Percentiles rank a stretch among this genome's conserved stretches.
phyloP scores from a whole-genome alignment of 2,329 filamentous ascomycete species.

The Colletotrichum plurivorum region DNA sequence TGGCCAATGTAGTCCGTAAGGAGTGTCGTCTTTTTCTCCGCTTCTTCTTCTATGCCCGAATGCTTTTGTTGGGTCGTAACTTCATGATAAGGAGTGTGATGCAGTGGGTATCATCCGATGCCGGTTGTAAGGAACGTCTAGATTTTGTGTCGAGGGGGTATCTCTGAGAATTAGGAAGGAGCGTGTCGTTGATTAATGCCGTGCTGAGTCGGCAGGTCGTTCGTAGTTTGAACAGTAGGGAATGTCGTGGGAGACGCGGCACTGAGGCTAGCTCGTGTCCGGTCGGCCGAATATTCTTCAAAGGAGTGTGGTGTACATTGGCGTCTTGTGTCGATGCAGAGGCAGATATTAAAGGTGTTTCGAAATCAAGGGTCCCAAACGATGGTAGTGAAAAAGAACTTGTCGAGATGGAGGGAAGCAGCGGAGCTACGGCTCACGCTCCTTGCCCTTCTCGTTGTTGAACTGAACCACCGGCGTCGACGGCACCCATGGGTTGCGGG shows the following conservation, averaged over 20 bases:
- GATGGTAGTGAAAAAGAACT: constrained; percentile 42
- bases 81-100: constrained; percentile 53
- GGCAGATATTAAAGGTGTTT: constrained; percentile 46
- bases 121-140: constrained; percentile 40
- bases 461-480: constrained; percentile 23
- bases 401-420: constrained; percentile 50
- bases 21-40: constrained; percentile 37
- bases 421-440: constrained; percentile 51
- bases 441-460: constrained; percentile 40
- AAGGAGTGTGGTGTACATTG: constrained; percentile 53
- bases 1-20: constrained; percentile 42
- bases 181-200: constrained; percentile 39
- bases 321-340: constrained; percentile 49
- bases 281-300: constrained; percentile 43
- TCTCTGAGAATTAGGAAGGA: constrained; percentile 53
- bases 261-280: constrained; percentile 44
- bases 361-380: constrained; percentile 41
- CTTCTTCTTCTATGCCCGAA: constrained; percentile 27
- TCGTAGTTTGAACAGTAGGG: constrained; percentile 48
- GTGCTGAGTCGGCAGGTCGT: constrained; percentile 21
- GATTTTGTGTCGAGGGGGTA: constrained; percentile 43
- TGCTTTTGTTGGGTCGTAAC: constrained; percentile 48
- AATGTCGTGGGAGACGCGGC: constrained; percentile 50
- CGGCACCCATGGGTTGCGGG: constrained; percentile 25
- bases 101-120: constrained; percentile 46